Conservation (phyloP, 2,329 filamentous ascomycete genomes). For the Ophiostoma triangulosporum region DNA sequence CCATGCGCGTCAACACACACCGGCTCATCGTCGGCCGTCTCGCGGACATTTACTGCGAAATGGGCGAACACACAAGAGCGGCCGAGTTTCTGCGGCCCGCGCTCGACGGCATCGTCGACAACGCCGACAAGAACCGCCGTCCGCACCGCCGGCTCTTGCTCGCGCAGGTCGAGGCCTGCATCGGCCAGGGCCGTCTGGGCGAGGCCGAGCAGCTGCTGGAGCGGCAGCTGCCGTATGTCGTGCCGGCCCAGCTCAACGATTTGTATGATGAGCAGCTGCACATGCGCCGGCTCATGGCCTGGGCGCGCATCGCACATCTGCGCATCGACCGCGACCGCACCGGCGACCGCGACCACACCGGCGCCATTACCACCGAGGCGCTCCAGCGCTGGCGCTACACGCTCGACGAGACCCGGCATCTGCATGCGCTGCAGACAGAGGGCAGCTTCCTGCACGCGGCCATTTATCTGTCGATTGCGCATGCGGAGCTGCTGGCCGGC, state of each 20-base stretch:
- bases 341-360: not conserved
- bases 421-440: not conserved
- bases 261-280: slow-evolving; percentile 21
- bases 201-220: slow-evolving; percentile 11
- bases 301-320: slow-evolving; percentile 17
- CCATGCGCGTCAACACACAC: slow-evolving; percentile 16
- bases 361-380: not conserved
- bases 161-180: slow-evolving; percentile 16
- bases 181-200: slow-evolving; percentile 14
- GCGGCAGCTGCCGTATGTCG: not conserved
- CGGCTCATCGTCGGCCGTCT: slow-evolving; percentile 18
- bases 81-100: slow-evolving; percentile 15
- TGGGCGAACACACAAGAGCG: slow-evolving; percentile 16
- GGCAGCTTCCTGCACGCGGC: slow-evolving; percentile 17
- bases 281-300: slow-evolving; percentile 19
- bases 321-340: not conserved
- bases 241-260: slow-evolving; percentile 18
- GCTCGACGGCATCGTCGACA: slow-evolving; percentile 11
- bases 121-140: slow-evolving; percentile 13
- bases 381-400: slow-evolving; percentile 11
- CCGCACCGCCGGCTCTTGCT: slow-evolving; percentile 18
- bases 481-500: slow-evolving; percentile 16
- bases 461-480: slow-evolving; percentile 19
- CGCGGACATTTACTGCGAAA: slow-evolving; percentile 20
- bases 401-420: not conserved